Percentiles rank a stretch among this genome's conserved stretches.
phyloP scores from a whole-genome alignment of 2,329 filamentous ascomycete species.

The Aquanectria penicillioides region DNA sequence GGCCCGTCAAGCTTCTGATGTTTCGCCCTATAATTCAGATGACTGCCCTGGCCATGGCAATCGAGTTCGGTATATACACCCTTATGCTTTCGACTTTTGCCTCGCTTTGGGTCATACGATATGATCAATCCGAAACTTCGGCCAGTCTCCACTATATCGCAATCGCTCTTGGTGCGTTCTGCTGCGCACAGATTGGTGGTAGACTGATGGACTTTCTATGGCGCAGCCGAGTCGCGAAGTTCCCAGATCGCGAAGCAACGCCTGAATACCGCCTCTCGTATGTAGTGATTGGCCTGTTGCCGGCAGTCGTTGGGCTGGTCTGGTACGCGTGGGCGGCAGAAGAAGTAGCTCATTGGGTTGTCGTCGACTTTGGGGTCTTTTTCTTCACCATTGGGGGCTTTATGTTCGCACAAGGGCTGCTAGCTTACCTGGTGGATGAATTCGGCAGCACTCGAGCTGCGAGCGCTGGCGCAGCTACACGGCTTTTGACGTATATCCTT shows the following conservation, averaged over 20 bases:
- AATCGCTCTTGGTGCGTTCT: conserved; percentile 54
- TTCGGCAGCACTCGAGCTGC: conserved; percentile 45
- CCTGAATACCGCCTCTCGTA: conserved; percentile 63
- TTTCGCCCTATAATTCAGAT: conserved; percentile 59
- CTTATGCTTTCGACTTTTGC: conserved; percentile 65
- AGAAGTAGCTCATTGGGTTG: conserved; percentile 62
- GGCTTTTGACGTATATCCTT: conserved; percentile 61
- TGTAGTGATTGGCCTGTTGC: conserved; percentile 62
- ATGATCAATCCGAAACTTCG: conserved; percentile 54
- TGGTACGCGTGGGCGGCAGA: conserved; percentile 59
- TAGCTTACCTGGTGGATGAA: conserved; percentile 66
- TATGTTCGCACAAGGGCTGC: conserved; percentile 61
- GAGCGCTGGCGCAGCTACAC: conserved; percentile 60
- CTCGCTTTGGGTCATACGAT: conserved; percentile 56
- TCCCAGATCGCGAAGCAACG: conserved; percentile 11
- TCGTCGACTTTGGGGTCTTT: conserved; percentile 65
- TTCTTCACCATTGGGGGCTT: conserved; percentile 65
- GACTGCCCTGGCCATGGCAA: conserved; percentile 55
- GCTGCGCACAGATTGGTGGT: conserved; percentile 50
- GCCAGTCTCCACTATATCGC: conserved; percentile 63
- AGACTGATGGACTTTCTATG: conserved; percentile 52
- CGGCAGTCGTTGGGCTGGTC: conserved; percentile 50
- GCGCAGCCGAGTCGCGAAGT: conserved; percentile 22
- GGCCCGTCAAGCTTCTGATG: conserved; percentile 43
- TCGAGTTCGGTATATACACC: conserved; percentile 62